Percentiles rank a stretch among this genome's conserved stretches.
These are phyloP conservation scores for Phanerochaete carnosa DNA, from an alignment of 768 basidiomycete genomes.

Conservation along the genomic window DNA sequence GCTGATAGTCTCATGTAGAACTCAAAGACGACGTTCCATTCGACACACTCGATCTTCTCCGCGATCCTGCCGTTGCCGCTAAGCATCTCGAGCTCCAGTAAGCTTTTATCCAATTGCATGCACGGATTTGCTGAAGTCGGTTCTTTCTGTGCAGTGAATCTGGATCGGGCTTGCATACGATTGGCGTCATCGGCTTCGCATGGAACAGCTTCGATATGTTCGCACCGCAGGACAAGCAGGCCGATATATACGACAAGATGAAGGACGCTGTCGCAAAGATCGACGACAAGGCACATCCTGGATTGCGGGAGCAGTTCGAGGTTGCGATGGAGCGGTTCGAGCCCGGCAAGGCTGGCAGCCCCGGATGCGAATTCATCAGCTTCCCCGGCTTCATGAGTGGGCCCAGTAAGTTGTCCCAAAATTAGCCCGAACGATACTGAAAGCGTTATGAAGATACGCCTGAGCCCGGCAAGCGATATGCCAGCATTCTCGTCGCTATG, in stretches of 20 bases:
- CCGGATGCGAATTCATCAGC: constrained; percentile 31
- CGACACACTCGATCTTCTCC: constrained; percentile 15
- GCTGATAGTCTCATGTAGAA: not conserved
- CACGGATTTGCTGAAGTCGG: not conserved
- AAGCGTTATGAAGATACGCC: constrained; percentile 8
- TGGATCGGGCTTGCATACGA: constrained; percentile 24
- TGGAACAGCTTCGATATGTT: constrained; percentile 21
- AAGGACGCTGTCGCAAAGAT: constrained; percentile 4
- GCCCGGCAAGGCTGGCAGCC: constrained; percentile 13
- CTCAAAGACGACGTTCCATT: constrained; percentile 13
- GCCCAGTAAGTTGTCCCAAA: constrained; percentile 20
- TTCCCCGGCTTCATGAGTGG: constrained; percentile 21
- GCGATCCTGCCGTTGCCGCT: constrained; percentile 9
- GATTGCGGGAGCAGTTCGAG: constrained; percentile 37
- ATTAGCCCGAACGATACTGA: not conserved
- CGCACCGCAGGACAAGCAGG: constrained; percentile 16
- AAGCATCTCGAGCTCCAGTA: constrained; percentile 24
- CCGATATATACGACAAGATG: not conserved
- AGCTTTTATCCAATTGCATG: constrained; percentile 1
- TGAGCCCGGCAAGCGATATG: constrained; percentile 21
- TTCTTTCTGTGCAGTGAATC: constrained; percentile 13
- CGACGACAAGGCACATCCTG: constrained; percentile 24
- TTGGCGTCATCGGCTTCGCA: constrained; percentile 24
- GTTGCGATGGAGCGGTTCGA: constrained; percentile 33
- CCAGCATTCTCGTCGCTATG: constrained; percentile 20